Conservation (phyloP, 306 rosid species). For the Fragaria iinumae region DNA sequence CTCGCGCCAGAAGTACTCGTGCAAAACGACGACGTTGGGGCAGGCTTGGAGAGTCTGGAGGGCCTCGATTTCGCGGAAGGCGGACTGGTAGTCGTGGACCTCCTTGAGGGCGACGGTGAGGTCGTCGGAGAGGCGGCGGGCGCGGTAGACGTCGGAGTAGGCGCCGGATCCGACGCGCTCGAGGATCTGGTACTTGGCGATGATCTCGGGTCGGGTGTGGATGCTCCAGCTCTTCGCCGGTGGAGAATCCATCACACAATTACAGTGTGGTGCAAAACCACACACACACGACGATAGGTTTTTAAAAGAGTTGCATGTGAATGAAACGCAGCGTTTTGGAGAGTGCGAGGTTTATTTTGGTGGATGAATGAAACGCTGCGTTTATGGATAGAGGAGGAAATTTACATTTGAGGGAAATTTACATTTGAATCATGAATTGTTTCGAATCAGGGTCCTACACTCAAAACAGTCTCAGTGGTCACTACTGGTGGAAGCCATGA, state of each 20-base stretch:
- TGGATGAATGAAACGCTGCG: too few relatives aligned
- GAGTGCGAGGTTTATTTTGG: too few relatives aligned
- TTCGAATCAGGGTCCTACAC: background rate
- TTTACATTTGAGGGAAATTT: too few relatives aligned
- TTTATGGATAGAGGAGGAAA: too few relatives aligned
- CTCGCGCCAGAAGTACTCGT: constrained; percentile 89
- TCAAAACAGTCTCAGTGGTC: too few relatives aligned
- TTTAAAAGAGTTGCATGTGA: background rate
- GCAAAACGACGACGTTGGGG: constrained; percentile 62
- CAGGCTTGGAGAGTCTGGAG: constrained; percentile 53
- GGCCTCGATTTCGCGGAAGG: constrained; percentile 80
- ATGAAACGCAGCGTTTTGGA: constrained; percentile 3
- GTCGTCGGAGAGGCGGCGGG: constrained; percentile 62
- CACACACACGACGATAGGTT: background rate
- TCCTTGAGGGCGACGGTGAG: constrained; percentile 78
- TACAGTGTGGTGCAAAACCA: background rate
- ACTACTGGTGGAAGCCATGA: background rate
- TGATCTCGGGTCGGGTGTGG: constrained; percentile 76
- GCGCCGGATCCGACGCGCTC: constrained; percentile 82
- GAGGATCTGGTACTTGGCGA: constrained; percentile 59
- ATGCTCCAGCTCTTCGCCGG: constrained; percentile 79
- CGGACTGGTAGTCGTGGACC: constrained; percentile 80
- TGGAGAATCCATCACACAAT: constrained; percentile 43
- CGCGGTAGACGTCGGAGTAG: constrained; percentile 84
- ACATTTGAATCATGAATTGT: background rate